Evolutionary conservation across 2,329 filamentous ascomycete genomes (phyloP), one percentile per base, ranked within the genome.

Genomic region (Talaromyces sp.): DNA sequence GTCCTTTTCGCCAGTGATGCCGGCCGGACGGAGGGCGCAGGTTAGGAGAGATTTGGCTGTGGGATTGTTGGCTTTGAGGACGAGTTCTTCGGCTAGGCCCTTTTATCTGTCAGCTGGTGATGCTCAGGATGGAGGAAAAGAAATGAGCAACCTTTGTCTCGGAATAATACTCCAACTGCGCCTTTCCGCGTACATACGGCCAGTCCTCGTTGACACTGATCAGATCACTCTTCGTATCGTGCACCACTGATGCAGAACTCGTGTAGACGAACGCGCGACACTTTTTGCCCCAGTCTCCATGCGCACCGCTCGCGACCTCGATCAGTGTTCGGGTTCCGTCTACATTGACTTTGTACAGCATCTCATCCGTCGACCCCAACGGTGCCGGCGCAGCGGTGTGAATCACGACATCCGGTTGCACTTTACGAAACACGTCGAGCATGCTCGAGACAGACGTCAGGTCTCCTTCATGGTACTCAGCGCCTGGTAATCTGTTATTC

Each of bases 1-100:
- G 80, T 99, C 95, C 71, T 91, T 91, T 74, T 95, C 92, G 72
- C 94, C 94, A 73, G 97, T 92, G 76, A 98, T 96, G 69, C 92
- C 92, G 13, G 92, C 90, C 7, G 93, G 92, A 16, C 95, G 91
- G 69, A 98, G 85, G 35, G 93, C 84, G 73, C 86, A 86, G n/a
- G 93, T 96, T 10, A 91, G 83, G 77, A 96, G 87, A 50, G 83
- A 11, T 47, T 11, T 80, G 63, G 73, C 84, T 0, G 71, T 82
- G 60, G 81, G 70, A 67, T 88, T 87, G 83, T 92, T 95, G 73
- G 90, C 90, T 61, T 86, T 82, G 63, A 97, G 83, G 69, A 96
- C 92, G 62, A 93, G 81, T 67, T 89, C 83, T 82, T 98, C 94
- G 57, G 93, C 94, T 67, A 90, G 84, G 64, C 91, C 90, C 90